A percentile compares a stretch with the other conserved stretches of the same genome.
phyloP scores from a whole-genome alignment of 2,329 filamentous ascomycete species.

The Nectriaceae sp. region DNA sequence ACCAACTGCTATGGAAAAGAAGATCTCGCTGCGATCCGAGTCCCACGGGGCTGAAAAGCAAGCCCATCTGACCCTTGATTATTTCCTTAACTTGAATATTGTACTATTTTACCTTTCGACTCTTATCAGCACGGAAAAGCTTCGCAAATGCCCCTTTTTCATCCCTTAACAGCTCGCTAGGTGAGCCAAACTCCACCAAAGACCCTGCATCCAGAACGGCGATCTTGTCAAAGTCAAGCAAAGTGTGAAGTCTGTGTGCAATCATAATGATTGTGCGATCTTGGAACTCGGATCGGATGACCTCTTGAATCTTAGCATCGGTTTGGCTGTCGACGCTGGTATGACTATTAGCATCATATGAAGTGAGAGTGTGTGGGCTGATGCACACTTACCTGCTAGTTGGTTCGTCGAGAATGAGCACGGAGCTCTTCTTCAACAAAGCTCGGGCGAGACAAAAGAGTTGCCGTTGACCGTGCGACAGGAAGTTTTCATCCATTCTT shows the following conservation, averaged over 20 bases:
- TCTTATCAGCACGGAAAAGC: slow-evolving; percentile 26
- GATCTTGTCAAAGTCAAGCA: slow-evolving; percentile 37
- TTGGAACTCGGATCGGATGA: slow-evolving; percentile 33
- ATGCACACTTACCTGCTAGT: slow-evolving; percentile 35
- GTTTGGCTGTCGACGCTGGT: slow-evolving; percentile 32
- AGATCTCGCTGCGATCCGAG: too few species aligned
- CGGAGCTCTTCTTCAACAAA: slow-evolving; percentile 26
- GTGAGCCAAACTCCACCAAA: slow-evolving; percentile 32
- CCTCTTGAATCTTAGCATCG: slow-evolving; percentile 30
- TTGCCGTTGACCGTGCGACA: slow-evolving; percentile 37
- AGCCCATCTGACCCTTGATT: too few species aligned
- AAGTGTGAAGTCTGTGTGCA: slow-evolving; percentile 34
- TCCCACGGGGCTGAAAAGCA: too few species aligned
- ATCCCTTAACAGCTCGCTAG: slow-evolving; percentile 22
- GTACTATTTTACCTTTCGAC: too few species aligned
- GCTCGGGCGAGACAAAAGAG: slow-evolving; percentile 35
- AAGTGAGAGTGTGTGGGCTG: neutral
- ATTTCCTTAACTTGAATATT: too few species aligned
- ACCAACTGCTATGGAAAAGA: too few species aligned
- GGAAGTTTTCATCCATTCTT: slow-evolving; percentile 37
- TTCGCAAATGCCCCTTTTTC: slow-evolving; percentile 23
- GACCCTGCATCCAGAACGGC: slow-evolving; percentile 32
- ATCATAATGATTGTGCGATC: slow-evolving; percentile 36
- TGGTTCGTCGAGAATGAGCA: slow-evolving; percentile 40
- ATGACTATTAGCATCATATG: slow-evolving; percentile 8